These are phyloP conservation scores for Trametes sp. DNA, from an alignment of 1,284 basidiomycete species.

Conservation along the genomic window DNA sequence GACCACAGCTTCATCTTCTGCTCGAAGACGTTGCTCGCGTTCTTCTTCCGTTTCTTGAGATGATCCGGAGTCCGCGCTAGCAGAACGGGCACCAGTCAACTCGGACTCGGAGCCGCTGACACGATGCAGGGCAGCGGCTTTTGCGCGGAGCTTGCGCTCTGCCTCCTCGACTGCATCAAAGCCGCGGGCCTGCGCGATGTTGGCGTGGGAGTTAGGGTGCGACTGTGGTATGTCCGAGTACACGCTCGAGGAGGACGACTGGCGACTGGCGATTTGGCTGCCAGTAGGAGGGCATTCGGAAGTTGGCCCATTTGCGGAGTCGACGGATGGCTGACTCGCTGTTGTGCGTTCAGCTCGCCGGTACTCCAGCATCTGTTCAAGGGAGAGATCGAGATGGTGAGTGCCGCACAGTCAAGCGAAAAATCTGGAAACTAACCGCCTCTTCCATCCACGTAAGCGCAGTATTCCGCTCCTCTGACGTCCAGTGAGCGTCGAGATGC, in stretches of 20 bases:
- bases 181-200: not conserved
- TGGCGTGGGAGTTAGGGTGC: not conserved
- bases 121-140: not conserved
- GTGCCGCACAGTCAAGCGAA: no score
- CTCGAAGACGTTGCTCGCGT: not conserved
- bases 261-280: not conserved
- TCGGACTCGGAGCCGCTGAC: not conserved
- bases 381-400: no score
- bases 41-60: not conserved
- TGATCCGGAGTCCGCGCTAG: not conserved
- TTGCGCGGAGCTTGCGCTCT: not conserved
- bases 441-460: not conserved
- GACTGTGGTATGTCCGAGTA: not conserved
- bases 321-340: not conserved
- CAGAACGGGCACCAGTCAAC: no score
- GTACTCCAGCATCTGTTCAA: conserved; percentile 3
- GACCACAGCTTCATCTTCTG: not conserved
- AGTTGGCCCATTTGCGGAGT: not conserved
- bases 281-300: not conserved
- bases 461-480: not conserved
- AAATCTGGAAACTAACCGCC: conserved; percentile 3
- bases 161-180: conserved; percentile 1
- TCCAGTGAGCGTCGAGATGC: conserved; percentile 1
- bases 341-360: not conserved
- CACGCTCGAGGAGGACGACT: not conserved